Evolutionary conservation across 805 yeast genomes (phyloP).

Genomic region (Teunomyces funiuensis): DNA sequence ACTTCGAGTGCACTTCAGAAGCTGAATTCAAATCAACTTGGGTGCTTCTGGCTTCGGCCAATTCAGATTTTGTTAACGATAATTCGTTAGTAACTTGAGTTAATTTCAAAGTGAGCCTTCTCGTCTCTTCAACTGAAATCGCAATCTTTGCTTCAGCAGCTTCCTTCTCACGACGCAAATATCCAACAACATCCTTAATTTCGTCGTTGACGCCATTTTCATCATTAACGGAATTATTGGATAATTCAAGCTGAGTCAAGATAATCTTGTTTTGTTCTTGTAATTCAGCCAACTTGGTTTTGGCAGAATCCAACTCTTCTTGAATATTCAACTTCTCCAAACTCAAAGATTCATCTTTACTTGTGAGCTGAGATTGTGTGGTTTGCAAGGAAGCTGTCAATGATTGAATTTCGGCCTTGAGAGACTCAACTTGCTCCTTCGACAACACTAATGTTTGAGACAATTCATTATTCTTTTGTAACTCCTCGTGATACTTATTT

Average conservation of each 20-base stretch:
- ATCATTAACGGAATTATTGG: conserved; percentile 13
- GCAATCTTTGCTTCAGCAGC: conserved; percentile 54
- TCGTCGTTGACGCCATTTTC: conserved; percentile 12
- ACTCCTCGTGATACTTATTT: conserved; percentile 53
- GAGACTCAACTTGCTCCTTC: conserved; percentile 13
- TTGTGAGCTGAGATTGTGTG: neutral
- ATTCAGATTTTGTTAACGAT: conserved; percentile 50
- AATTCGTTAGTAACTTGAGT: conserved; percentile 50
- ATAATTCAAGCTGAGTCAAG: conserved; percentile 62
- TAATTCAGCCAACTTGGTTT: conserved; percentile 52
- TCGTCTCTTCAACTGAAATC: conserved; percentile 48
- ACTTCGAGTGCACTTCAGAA: conserved; percentile 45
- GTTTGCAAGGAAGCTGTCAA: conserved; percentile 1
- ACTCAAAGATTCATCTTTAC: conserved; percentile 17
- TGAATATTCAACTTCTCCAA: conserved; percentile 23
- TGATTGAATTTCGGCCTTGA: conserved; percentile 7
- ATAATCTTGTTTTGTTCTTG: conserved; percentile 67
- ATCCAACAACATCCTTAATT: conserved; percentile 51
- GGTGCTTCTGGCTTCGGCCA: conserved; percentile 16
- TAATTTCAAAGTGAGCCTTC: conserved; percentile 51
- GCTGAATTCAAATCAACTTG: conserved; percentile 24
- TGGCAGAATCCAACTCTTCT: conserved; percentile 41
- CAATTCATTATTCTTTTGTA: conserved; percentile 54
- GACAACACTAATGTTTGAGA: conserved; percentile 28
- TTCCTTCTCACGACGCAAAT: conserved; percentile 75